phyloP scores from a whole-genome alignment of 805 yeast species.

The Candida bentonensis region DNA sequence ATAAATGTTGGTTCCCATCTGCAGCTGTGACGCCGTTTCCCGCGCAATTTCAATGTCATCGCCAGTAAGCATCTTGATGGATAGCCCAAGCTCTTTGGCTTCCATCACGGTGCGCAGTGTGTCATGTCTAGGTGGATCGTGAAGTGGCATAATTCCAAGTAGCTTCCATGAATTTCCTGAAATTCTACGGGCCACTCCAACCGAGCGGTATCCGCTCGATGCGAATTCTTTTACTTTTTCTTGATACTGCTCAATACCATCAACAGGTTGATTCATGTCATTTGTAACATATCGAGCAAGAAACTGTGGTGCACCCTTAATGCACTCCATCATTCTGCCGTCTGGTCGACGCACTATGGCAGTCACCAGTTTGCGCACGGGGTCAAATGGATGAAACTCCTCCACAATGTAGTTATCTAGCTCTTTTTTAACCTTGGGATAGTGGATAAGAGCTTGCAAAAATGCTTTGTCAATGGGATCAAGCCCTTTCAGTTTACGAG shows the following conservation, averaged over 20 bases:
- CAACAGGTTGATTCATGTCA: conserved; percentile 93
- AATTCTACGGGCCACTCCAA: conserved; percentile 98
- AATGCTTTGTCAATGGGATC: conserved; percentile 96
- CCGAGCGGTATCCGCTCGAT: conserved; percentile 95
- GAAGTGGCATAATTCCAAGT: conserved; percentile 95
- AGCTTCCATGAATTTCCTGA: conserved; percentile 98
- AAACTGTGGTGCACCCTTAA: conserved; percentile 96
- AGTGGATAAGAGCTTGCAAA: conserved; percentile 73
- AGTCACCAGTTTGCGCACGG: conserved; percentile 92
- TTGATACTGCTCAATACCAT: conserved; percentile 85
- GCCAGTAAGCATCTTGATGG: conserved; percentile 97
- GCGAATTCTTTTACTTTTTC: conserved; percentile 96
- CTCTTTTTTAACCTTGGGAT: conserved; percentile 89
- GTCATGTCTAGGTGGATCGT: conserved; percentile 98
- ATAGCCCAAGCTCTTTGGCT: conserved; percentile 81
- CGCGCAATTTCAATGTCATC: conserved; percentile 98
- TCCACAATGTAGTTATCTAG: conserved; percentile 86
- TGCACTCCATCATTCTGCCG: conserved; percentile 90
- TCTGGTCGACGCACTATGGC: conserved; percentile 93
- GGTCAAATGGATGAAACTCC: conserved; percentile 96
- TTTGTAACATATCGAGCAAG: conserved; percentile 94
- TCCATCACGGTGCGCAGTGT: conserved; percentile 89
- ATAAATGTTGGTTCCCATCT: conserved; percentile 91
- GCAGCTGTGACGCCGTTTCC: conserved; percentile 96
- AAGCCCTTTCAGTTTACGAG: conserved; percentile 95